phyloP scores from a whole-genome alignment of 441 rosid species.

The Gossypium aridum region DNA sequence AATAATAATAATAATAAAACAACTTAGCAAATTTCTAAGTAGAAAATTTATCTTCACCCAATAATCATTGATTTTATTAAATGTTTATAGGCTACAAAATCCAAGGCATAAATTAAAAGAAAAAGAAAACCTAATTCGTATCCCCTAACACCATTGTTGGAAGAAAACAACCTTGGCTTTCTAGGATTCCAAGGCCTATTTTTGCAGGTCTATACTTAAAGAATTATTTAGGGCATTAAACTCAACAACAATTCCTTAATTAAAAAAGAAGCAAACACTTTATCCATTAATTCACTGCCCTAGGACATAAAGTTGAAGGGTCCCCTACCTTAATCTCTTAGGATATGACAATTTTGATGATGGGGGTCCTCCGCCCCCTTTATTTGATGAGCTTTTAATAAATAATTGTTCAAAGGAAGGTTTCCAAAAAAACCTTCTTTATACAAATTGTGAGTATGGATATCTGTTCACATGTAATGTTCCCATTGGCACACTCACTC shows the following conservation, averaged over 20 bases:
- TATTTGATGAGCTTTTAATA: not conserved
- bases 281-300: not conserved
- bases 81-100: not conserved
- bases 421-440: not conserved
- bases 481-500: not conserved
- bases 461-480: not conserved
- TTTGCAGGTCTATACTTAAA: not conserved
- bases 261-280: not conserved
- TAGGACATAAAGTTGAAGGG: not conserved
- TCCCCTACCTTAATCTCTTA: not conserved
- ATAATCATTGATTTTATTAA: too few species aligned
- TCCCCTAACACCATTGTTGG: not conserved
- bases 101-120: not conserved
- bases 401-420: not conserved
- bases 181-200: not conserved
- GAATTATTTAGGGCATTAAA: not conserved
- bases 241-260: not conserved
- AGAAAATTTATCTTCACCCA: too few species aligned
- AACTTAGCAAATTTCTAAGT: too few species aligned
- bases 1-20: too few species aligned
- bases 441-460: not conserved
- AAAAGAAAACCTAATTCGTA: not conserved
- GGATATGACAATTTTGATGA: not conserved
- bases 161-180: not conserved
- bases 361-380: too few species aligned